Percentiles rank a stretch among this genome's conserved stretches.
Conservation (phyloP, 495 filamentous ascomycete genomes). For the Aspergillus affinis region DNA sequence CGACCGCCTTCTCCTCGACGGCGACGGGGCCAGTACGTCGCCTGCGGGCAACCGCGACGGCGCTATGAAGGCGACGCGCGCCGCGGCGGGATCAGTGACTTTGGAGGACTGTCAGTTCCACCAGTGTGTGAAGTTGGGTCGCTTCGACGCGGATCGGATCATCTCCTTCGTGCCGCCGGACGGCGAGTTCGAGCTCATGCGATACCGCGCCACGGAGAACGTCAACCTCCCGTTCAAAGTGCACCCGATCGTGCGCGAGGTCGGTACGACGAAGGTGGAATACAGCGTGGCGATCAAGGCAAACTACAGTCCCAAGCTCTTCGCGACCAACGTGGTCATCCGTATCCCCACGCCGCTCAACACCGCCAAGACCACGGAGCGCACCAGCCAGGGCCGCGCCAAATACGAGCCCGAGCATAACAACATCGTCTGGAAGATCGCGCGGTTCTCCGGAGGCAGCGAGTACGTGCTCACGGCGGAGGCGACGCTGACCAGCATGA, state of each 20-base stretch:
- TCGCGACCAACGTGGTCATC: constrained; percentile 96
- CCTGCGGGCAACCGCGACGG: constrained; percentile 45
- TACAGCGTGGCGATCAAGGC: constrained; percentile 97
- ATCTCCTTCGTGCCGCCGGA: constrained; percentile 98
- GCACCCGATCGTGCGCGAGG: constrained; percentile 96
- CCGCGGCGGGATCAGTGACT: constrained; percentile 92
- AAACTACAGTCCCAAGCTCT: constrained; percentile 94
- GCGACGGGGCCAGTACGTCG: constrained; percentile 48
- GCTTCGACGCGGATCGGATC: constrained; percentile 95
- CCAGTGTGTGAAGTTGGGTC: constrained; percentile 96
- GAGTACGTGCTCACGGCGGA: constrained; percentile 95
- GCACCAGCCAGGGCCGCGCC: constrained; percentile 91
- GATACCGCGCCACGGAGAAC: constrained; percentile 98
- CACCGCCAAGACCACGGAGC: constrained; percentile 91
- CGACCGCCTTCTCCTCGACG: constrained; percentile 85
- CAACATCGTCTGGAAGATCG: constrained; percentile 99
- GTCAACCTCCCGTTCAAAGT: constrained; percentile 99
- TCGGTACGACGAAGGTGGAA: constrained; percentile 96
- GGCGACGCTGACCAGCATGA: constrained; percentile 92
- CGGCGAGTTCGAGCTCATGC: constrained; percentile 99
- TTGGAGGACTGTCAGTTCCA: constrained; percentile 99
- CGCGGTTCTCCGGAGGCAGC: constrained; percentile 90
- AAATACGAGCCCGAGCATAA: constrained; percentile 99
- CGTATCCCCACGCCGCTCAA: constrained; percentile 95
- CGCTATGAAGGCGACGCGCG: constrained; percentile 80